Percentiles rank a stretch among this genome's conserved stretches.
Evolutionary conservation across 805 yeast species (phyloP).

Genomic region (Hanseniaspora hatyaiensis): DNA sequence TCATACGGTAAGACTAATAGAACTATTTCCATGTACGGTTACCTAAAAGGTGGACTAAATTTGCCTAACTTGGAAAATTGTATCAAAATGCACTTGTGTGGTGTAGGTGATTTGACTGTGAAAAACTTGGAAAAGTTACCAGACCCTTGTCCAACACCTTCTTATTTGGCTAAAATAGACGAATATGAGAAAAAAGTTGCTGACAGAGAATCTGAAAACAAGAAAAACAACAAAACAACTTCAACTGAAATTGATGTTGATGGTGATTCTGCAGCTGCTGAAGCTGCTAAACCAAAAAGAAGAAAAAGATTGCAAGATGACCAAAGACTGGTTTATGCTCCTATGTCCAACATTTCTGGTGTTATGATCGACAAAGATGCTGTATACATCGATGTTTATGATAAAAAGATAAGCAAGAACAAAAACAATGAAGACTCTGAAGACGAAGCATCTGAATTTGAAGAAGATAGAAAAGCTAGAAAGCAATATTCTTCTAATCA

Average conservation of each 20-base stretch:
- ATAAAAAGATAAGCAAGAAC: constrained; percentile 23
- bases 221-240: constrained; percentile 22
- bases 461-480: constrained; percentile 16
- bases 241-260: constrained; percentile 11
- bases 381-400: constrained; percentile 64
- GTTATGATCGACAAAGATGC: constrained; percentile 94
- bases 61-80: constrained; percentile 42
- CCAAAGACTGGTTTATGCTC: constrained; percentile 90
- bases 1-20: constrained; percentile 75
- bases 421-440: constrained; percentile 52
- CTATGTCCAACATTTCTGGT: constrained; percentile 99
- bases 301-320: constrained; percentile 87
- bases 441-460: constrained; percentile 68
- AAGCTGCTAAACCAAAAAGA: constrained; percentile 58
- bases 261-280: constrained; percentile 40
- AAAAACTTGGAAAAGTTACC: constrained; percentile 76
- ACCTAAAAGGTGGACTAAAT: constrained; percentile 79
- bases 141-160: constrained; percentile 98
- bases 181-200: constrained; percentile 66
- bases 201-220: constrained; percentile 37
- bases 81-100: constrained; percentile 84
- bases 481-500: constrained; percentile 15
- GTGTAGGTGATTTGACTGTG: constrained; percentile 80
- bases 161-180: constrained; percentile 71
- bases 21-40: constrained; percentile 84